A percentile compares a stretch with the other conserved stretches of the same genome.
phyloP scores from a whole-genome alignment of 2,329 filamentous ascomycete species.

The Colletotrichum theobromicola region DNA sequence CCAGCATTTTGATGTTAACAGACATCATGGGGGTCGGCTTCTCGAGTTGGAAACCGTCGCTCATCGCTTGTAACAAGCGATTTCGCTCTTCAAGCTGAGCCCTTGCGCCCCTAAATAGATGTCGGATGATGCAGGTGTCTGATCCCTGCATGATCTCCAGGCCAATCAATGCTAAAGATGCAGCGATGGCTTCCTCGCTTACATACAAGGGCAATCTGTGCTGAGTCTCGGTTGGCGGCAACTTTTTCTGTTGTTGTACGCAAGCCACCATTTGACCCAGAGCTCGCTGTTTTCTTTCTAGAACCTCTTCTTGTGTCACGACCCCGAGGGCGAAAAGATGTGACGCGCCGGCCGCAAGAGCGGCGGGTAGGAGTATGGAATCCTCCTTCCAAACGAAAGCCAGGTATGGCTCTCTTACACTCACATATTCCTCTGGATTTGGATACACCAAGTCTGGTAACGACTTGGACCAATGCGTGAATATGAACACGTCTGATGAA shows the following conservation, averaged over 20 bases:
- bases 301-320: not conserved
- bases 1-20: constrained; percentile 11
- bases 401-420: constrained; percentile 1
- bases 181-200: constrained; percentile 4
- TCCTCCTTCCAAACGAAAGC: constrained; percentile 1
- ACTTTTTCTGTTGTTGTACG: not conserved
- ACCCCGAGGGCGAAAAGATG: not conserved
- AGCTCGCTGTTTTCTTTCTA: constrained; percentile 11
- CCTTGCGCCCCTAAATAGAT: not conserved
- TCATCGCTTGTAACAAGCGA: not conserved
- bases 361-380: not conserved
- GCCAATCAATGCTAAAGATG: not conserved
- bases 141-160: constrained; percentile 11
- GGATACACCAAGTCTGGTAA: constrained; percentile 5
- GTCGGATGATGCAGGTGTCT: not conserved
- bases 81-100: not conserved
- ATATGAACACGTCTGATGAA: not conserved
- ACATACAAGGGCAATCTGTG: not conserved
- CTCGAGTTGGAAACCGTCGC: not conserved
- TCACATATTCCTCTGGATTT: not conserved
- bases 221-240: not conserved
- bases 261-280: not conserved
- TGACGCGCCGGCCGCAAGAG: not conserved
- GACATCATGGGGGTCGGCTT: not conserved
- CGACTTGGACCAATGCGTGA: constrained; percentile 7